Conservation (phyloP, 2,329 filamentous ascomycete genomes). For the Coniochaeta prunicola region DNA sequence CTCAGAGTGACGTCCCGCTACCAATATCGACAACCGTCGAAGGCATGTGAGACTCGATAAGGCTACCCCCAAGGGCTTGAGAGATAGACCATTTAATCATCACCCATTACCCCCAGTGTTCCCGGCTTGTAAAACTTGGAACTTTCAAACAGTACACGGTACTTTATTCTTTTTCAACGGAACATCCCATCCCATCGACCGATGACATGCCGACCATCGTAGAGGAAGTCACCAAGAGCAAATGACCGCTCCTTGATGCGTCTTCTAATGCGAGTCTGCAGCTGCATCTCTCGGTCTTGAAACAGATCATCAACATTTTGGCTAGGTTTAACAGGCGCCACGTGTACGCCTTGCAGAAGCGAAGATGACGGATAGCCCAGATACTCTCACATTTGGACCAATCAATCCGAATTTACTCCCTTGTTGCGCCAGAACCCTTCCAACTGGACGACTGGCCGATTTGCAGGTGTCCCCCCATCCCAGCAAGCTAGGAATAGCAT, state of each 20-base stretch:
- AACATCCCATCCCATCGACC: not conserved
- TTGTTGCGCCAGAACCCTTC: not conserved
- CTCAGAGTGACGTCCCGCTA: not conserved
- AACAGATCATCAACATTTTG: not conserved
- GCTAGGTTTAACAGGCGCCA: not conserved
- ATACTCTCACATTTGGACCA: not conserved
- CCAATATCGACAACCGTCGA: not conserved
- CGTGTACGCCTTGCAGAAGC: not conserved
- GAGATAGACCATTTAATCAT: too few relatives aligned
- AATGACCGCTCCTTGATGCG: not conserved
- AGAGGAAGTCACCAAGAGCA: not conserved
- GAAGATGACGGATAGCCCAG: not conserved
- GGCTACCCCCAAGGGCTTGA: not conserved
- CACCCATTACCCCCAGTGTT: not conserved
- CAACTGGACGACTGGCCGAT: not conserved
- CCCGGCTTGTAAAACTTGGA: not conserved
- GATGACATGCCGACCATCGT: too few relatives aligned
- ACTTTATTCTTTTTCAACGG: too few relatives aligned
- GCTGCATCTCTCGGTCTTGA: not conserved
- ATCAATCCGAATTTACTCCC: not conserved
- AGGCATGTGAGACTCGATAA: not conserved
- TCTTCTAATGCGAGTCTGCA: not conserved
- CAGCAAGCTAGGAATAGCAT: not conserved
- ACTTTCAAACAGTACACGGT: not conserved
- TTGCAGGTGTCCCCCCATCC: not conserved